phyloP scores from a whole-genome alignment of 148 eudicot species.

The Agrostemma githago region DNA sequence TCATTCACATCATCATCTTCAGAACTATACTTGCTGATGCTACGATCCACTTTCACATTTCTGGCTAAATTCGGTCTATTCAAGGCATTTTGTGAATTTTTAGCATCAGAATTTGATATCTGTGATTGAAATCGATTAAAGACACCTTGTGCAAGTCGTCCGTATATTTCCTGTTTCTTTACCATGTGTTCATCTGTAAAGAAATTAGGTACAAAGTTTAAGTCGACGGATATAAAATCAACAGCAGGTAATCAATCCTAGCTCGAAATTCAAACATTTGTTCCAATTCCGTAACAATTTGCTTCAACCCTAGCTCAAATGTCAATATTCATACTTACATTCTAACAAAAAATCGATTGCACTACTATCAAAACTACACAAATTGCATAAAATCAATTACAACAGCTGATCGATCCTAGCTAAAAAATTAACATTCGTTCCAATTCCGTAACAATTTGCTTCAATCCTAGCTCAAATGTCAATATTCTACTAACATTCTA shows the following conservation, averaged over 20 bases:
- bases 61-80: constrained; percentile 27
- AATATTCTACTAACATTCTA: background rate
- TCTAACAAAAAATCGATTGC: background rate
- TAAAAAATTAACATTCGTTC: background rate
- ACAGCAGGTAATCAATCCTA: too few relatives aligned
- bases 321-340: background rate
- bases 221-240: background rate
- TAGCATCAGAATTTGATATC: constrained; percentile 38
- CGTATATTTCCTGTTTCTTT: constrained; percentile 38
- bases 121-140: constrained; percentile 43
- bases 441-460: background rate
- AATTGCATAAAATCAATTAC: background rate
- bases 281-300: too few relatives aligned
- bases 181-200: constrained; percentile 24
- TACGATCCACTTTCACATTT: constrained; percentile 23
- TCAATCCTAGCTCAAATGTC: background rate
- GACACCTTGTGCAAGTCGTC: constrained; percentile 36
- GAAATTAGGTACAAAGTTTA: background rate
- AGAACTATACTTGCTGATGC: constrained; percentile 39
- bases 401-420: background rate
- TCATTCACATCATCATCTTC: constrained; percentile 53
- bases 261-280: too few relatives aligned
- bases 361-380: too few relatives aligned
- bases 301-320: too few relatives aligned
- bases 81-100: constrained; percentile 26